Conservation (phyloP, 2,329 filamentous ascomycete genomes). For the Fusarium robinianum region DNA sequence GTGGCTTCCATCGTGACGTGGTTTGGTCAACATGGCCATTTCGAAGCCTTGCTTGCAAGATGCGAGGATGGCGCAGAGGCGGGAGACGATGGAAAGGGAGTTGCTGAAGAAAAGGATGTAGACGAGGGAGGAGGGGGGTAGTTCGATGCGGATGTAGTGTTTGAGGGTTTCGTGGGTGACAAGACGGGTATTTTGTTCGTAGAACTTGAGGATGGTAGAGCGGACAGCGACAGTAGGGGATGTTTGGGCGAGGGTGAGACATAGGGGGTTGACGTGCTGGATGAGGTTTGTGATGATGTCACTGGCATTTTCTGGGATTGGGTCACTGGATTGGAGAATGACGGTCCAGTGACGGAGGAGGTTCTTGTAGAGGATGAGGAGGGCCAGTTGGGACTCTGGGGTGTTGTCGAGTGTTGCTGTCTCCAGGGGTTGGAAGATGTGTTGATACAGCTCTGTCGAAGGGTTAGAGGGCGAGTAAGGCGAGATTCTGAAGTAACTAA, state of each 20-base stretch:
- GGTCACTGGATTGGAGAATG: slow-evolving; percentile 47
- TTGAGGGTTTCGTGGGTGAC: slow-evolving; percentile 57
- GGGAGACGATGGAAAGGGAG: slow-evolving; percentile 66
- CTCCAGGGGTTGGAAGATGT: slow-evolving; percentile 59
- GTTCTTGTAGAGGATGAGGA: slow-evolving; percentile 70
- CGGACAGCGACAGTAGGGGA: slow-evolving; percentile 48
- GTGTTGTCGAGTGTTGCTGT: slow-evolving; percentile 54
- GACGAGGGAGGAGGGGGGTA: slow-evolving; percentile 69
- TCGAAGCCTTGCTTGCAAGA: slow-evolving; percentile 78
- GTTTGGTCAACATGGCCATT: slow-evolving; percentile 55
- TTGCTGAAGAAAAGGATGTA: slow-evolving; percentile 72
- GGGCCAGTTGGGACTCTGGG: slow-evolving; percentile 56
- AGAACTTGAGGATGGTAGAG: slow-evolving; percentile 70
- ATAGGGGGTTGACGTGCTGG: slow-evolving; percentile 58
- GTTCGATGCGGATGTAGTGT: slow-evolving; percentile 64
- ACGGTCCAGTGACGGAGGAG: slow-evolving; percentile 66
- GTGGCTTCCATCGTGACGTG: slow-evolving; percentile 33
- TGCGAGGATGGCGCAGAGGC: slow-evolving; percentile 70
- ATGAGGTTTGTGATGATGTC: slow-evolving; percentile 49
- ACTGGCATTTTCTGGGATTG: slow-evolving; percentile 43
- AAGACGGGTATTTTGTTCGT: slow-evolving; percentile 62
- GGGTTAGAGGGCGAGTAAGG: slow-evolving; percentile 28
- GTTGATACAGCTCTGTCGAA: slow-evolving; percentile 52
- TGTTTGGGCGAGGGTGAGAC: slow-evolving; percentile 64
- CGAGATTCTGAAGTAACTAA: slow-evolving; percentile 35